A percentile compares a stretch with the other conserved stretches of the same genome.
phyloP scores from a whole-genome alignment of 1,139 yeast genomes.

The Protomyces arabidopsidicola region DNA sequence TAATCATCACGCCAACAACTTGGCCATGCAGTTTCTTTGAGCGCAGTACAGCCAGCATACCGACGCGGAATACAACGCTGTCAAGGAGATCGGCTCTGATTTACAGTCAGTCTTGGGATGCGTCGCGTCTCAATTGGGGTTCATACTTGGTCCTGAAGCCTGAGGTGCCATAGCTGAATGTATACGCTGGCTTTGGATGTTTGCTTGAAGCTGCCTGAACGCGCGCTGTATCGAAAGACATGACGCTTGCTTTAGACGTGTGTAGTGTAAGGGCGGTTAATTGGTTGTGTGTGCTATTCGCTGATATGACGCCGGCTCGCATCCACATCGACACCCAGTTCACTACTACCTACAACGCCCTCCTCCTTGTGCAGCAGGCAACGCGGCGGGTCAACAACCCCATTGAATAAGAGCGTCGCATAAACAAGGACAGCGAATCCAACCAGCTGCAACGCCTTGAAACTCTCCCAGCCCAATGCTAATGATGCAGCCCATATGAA shows the following conservation, averaged over 20 bases:
- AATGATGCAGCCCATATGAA: constrained; percentile 75
- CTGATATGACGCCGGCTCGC: background rate
- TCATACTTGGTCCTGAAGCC: constrained; percentile 70
- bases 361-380: background rate
- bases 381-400: constrained; percentile 45
- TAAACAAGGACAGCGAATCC: constrained; percentile 64
- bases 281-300: background rate
- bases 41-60: constrained; percentile 74
- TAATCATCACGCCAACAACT: constrained; percentile 78
- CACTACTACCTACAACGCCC: background rate
- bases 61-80: constrained; percentile 79
- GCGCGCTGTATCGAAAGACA: background rate
- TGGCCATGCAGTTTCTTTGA: constrained; percentile 65
- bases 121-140: background rate
- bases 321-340: background rate
- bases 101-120: background rate
- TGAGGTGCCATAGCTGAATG: constrained; percentile 83
- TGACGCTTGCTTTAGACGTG: background rate
- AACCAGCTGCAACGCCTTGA: constrained; percentile 54
- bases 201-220: constrained; percentile 8
- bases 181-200: constrained; percentile 42
- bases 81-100: constrained; percentile 56
- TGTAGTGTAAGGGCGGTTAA: background rate
- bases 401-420: constrained; percentile 73
- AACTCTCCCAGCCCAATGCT: constrained; percentile 71